Evolutionary conservation across 352 stramenopile genomes (phyloP).

Genomic region (Pythium volutum): DNA sequence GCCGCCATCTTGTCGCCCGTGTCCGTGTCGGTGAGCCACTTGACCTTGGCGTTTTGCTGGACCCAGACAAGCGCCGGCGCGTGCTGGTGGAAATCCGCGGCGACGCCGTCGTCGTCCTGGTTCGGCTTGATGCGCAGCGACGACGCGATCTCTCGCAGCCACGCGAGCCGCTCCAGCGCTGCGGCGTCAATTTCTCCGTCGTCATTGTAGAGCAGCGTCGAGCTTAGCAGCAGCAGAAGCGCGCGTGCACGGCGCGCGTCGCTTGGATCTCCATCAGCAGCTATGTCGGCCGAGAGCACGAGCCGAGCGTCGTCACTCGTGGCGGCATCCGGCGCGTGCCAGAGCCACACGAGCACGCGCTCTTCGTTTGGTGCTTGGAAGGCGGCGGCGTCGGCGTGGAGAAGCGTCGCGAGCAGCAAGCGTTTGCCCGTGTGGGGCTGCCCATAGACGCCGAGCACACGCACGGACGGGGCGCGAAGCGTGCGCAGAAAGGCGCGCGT

Average conservation of each 20-base stretch:
- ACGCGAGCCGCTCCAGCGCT: conserved; percentile 45
- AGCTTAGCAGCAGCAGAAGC: conserved; percentile 60
- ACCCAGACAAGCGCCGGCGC: conserved; percentile 65
- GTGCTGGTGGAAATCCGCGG: conserved; percentile 42
- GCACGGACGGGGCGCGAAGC: conserved; percentile 19
- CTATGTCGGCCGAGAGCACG: conserved; percentile 11
- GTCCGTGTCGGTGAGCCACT: conserved; percentile 49
- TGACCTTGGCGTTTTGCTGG: conserved; percentile 60
- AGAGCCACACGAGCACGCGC: conserved; percentile 52
- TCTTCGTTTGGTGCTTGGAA: conserved; percentile 13
- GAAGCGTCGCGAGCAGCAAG: conserved; percentile 45
- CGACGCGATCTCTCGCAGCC: conserved; percentile 37
- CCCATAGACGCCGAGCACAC: conserved; percentile 46
- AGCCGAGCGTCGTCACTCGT: conserved; percentile 6
- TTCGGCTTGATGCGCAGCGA: conserved; percentile 47
- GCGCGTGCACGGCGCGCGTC: conserved; percentile 20
- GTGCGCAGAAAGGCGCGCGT: conserved; percentile 28
- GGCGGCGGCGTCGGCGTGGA: conserved; percentile 28
- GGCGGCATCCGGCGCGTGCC: conserved; percentile 4
- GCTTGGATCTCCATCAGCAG: conserved; percentile 14
- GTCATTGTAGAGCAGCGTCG: conserved; percentile 53
- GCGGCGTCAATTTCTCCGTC: conserved; percentile 48
- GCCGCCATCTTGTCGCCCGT: conserved; percentile 51
- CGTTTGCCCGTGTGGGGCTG: conserved; percentile 36
- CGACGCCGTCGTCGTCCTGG: conserved; percentile 52